Conservation (phyloP, 257 asterid genomes). For the Nicotiana tabacum region DNA sequence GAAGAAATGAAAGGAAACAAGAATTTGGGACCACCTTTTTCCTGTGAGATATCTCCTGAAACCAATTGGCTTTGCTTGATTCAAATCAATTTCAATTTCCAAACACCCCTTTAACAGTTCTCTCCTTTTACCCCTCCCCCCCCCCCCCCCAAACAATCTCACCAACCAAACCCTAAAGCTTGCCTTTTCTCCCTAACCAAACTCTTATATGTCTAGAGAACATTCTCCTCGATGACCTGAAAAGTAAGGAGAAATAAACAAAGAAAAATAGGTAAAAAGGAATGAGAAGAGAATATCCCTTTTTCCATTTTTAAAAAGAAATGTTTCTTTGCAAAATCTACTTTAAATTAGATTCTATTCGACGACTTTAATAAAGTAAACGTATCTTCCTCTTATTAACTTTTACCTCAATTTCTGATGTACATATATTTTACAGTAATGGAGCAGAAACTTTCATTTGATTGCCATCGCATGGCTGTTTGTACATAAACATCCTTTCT, state of each 20-base stretch:
- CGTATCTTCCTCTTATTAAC: too few species aligned
- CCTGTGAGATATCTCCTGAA: constrained; percentile 30
- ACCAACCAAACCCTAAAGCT: too few species aligned
- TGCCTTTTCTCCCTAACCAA: not conserved
- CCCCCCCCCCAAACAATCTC: too few species aligned
- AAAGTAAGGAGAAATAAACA: constrained; percentile 21
- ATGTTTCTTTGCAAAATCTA: not conserved
- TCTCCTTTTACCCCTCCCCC: not conserved
- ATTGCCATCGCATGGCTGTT: not conserved
- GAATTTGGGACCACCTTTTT: constrained; percentile 21
- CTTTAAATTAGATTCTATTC: not conserved
- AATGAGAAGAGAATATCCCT: not conserved
- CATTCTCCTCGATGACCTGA: constrained; percentile 46
- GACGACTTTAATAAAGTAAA: too few species aligned
- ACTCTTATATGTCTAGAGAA: constrained; percentile 23
- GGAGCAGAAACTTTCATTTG: not conserved
- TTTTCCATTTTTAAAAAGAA: not conserved
- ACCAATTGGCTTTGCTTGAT: constrained; percentile 38
- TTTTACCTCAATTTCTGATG: too few species aligned
- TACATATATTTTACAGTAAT: not conserved
- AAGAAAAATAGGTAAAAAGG: not conserved
- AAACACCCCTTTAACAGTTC: not conserved
- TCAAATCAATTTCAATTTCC: not conserved
- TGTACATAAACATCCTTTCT: not conserved
- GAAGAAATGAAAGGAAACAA: constrained; percentile 17